A percentile compares a stretch with the other conserved stretches of the same genome.
These are phyloP conservation scores for Musa acuminata DNA, from an alignment of 176 grass and related monocot genomes.

Conservation along the genomic window DNA sequence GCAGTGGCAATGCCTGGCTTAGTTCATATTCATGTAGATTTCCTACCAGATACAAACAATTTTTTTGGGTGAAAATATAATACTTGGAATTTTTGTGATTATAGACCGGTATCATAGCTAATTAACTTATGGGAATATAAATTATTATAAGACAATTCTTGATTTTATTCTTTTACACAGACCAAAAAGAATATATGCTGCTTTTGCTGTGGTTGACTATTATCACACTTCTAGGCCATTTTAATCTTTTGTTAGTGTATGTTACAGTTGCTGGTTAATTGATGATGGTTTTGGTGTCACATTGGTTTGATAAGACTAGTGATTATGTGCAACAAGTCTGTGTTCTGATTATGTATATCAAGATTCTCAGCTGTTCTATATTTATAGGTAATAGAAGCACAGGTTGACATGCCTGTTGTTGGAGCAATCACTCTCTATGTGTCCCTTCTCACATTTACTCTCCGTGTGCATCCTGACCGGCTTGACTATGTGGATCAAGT, in stretches of 20 bases:
- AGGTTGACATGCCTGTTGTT: conserved; percentile 91
- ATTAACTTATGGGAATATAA: no score
- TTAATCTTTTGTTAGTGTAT: no score
- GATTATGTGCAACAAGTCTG: conserved; percentile 2
- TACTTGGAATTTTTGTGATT: background rate
- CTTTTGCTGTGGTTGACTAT: no score
- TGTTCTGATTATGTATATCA: conserved; percentile 15
- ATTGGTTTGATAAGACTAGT: background rate
- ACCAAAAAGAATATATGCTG: no score
- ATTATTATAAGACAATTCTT: no score
- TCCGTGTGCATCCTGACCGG: conserved; percentile 93
- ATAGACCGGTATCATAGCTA: background rate
- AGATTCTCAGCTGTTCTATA: conserved; percentile 15
- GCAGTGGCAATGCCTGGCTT: no score
- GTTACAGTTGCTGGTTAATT: no score
- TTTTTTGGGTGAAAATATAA: background rate
- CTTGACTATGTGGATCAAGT: conserved; percentile 99
- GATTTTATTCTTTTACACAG: no score
- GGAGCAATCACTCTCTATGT: conserved; percentile 93
- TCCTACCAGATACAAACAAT: no score
- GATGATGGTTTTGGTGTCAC: no score
- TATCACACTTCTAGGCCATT: no score
- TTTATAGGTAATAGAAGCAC: conserved; percentile 93
- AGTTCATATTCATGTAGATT: no score
- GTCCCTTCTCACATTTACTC: conserved; percentile 92